A percentile compares a stretch with the other conserved stretches of the same genome.
Evolutionary conservation across 345 rosid genomes (phyloP).

Genomic region (Brassica nigra): DNA sequence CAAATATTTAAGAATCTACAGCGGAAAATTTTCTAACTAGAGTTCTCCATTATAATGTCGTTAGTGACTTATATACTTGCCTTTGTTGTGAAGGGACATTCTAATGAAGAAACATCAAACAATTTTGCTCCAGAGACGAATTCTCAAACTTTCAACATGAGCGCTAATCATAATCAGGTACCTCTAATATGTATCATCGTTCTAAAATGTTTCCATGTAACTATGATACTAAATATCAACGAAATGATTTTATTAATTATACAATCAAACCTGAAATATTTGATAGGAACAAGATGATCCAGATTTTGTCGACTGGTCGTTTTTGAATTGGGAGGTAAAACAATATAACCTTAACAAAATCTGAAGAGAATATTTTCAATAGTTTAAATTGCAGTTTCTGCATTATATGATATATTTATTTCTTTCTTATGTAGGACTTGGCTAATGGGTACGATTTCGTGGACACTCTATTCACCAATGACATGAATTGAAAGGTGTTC

Average conservation of each 20-base stretch:
- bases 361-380: not conserved
- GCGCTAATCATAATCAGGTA: conserved; percentile 31
- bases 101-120: conserved; percentile 23
- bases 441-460: not conserved
- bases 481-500: not conserved
- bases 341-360: not conserved
- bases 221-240: not conserved
- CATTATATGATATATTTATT: not conserved
- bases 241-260: not conserved
- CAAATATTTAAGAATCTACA: not conserved
- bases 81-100: conserved; percentile 16
- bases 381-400: not conserved
- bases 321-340: conserved; percentile 25
- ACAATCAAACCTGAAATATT: not conserved
- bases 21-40: not conserved
- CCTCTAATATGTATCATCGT: not conserved
- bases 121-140: conserved; percentile 12
- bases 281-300: conserved; percentile 23
- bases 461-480: not conserved
- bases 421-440: conserved; percentile 14
- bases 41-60: not conserved
- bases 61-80: conserved; percentile 1
- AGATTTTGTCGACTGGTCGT: conserved; percentile 18
- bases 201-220: not conserved
- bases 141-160: not conserved